Evolutionary conservation across 768 basidiomycete species (phyloP), one percentile per base, ranked within the genome.

Genomic region (Boletellus sp.): DNA sequence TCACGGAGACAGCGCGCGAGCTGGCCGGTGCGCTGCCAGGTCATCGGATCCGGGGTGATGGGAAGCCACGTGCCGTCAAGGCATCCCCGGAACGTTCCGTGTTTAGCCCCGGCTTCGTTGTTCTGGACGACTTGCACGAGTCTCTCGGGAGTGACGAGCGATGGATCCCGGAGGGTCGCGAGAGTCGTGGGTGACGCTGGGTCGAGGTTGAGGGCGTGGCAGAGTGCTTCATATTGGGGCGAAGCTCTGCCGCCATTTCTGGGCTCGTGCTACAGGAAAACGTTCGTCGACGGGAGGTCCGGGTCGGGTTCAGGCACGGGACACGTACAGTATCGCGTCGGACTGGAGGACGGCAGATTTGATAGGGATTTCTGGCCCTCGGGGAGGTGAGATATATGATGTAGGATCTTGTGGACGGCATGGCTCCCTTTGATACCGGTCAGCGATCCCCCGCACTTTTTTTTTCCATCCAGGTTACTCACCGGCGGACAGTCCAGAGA

Each of bases 401-500:
- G 85, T 6, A 91, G 72, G 24, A 87, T 62, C 61, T 90, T 84
- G 58, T 88, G 87, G 2, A 87, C 80, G 0, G 87, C 80, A 64
- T 90, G 84, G 2, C 81, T 84, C 9, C 85, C 83, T 85, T 51
- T 15, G 17, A 11, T n/a, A 42, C 24, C 23, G 12, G 23, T 48
- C 15, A 50, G 47, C 19, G 32, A 34, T 17, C 7, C 28, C 28
- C 7, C 11, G n/a, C 28, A 10, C 11, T 6, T 5, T 4, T 28
- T 10, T 10, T 35, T 28, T n/a, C 16, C 48, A 55, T 28, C 57
- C 28, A 28, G 11, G 10, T 17, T 19, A 49, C 59, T 46, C 43
- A 78, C 87, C 87, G 48, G 85, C 88, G 17, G 87, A 90, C n/a
- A 87, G 70, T 1, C 88, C 89, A 15, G 74, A 72, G 10, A 90